These are phyloP conservation scores for Erodium texanum DNA, from an alignment of 441 rosid species.

Conservation along the genomic window DNA sequence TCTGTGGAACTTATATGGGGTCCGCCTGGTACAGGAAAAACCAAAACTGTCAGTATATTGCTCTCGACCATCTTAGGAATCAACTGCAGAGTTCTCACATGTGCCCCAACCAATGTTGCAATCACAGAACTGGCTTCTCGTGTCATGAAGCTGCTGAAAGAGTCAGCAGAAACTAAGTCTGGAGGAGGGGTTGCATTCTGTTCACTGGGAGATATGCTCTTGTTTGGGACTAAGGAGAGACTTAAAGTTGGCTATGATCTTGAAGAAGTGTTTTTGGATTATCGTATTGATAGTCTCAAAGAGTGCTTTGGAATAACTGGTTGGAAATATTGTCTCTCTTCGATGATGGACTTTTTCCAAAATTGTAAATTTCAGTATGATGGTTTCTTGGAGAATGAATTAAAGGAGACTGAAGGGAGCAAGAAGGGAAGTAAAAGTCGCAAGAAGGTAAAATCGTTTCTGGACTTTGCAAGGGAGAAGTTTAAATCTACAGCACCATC, in stretches of 20 bases:
- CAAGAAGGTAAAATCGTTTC: slow-evolving; percentile 3
- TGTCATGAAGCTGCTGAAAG: slow-evolving; percentile 27
- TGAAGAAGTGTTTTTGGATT: slow-evolving; percentile 32
- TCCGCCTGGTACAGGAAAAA: slow-evolving; percentile 67
- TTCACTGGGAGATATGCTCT: slow-evolving; percentile 35
- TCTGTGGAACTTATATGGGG: slow-evolving; percentile 51
- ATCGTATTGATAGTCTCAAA: slow-evolving; percentile 30
- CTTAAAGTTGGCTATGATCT: slow-evolving; percentile 30
- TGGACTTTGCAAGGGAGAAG: slow-evolving; percentile 7
- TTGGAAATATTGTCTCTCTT: slow-evolving; percentile 26
- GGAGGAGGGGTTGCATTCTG: slow-evolving; percentile 6
- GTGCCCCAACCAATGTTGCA: slow-evolving; percentile 53
- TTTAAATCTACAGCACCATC: slow-evolving; percentile 6
- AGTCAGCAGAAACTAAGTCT: slow-evolving; percentile 14
- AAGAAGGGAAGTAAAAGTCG: neutral
- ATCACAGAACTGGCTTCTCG: slow-evolving; percentile 43
- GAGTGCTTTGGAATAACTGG: slow-evolving; percentile 31
- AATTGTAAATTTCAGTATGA: slow-evolving; percentile 17
- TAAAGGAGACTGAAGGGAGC: neutral
- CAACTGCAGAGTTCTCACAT: slow-evolving; percentile 40
- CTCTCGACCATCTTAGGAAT: slow-evolving; percentile 28
- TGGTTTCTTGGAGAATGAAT: slow-evolving; percentile 1
- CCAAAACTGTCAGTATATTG: slow-evolving; percentile 30
- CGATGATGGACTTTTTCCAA: slow-evolving; percentile 28
- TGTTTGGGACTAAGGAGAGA: slow-evolving; percentile 38